These are phyloP conservation scores for Pneumocystis canis DNA, from an alignment of 1,139 yeast species.

Conservation along the genomic window DNA sequence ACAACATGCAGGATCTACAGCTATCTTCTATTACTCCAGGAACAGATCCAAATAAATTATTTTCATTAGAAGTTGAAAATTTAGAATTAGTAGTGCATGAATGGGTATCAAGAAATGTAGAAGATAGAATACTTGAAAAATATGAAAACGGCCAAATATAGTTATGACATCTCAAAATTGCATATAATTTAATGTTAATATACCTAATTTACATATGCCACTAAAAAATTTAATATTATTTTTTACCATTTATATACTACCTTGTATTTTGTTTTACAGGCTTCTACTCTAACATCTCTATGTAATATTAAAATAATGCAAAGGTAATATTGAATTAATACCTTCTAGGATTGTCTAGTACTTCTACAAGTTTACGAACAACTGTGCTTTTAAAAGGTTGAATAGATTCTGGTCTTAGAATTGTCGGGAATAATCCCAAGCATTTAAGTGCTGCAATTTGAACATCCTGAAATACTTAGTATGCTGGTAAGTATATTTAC, in stretches of 20 bases:
- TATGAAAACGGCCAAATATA: conserved; percentile 13
- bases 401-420: conserved; percentile 30
- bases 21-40: conserved; percentile 32
- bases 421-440: conserved; percentile 34
- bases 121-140: conserved; percentile 39
- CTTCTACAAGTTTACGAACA: conserved; percentile 35
- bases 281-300: neutral
- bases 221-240: neutral
- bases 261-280: neutral
- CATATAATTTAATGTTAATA: neutral
- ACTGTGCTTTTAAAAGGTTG: conserved; percentile 40
- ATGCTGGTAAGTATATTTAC: conserved; percentile 1
- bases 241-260: neutral
- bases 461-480: conserved; percentile 30
- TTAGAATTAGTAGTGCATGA: conserved; percentile 51
- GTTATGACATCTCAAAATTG: neutral
- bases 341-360: conserved; percentile 63
- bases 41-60: conserved; percentile 37
- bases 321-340: conserved; percentile 27
- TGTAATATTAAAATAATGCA: neutral
- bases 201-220: neutral
- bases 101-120: conserved; percentile 47
- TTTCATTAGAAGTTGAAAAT: conserved; percentile 61
- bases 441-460: conserved; percentile 45
- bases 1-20: neutral